Evolutionary conservation across 495 filamentous ascomycete species (phyloP), one percentile per base, ranked within the genome.

Genomic region (Beverwykella pulmonaria): DNA sequence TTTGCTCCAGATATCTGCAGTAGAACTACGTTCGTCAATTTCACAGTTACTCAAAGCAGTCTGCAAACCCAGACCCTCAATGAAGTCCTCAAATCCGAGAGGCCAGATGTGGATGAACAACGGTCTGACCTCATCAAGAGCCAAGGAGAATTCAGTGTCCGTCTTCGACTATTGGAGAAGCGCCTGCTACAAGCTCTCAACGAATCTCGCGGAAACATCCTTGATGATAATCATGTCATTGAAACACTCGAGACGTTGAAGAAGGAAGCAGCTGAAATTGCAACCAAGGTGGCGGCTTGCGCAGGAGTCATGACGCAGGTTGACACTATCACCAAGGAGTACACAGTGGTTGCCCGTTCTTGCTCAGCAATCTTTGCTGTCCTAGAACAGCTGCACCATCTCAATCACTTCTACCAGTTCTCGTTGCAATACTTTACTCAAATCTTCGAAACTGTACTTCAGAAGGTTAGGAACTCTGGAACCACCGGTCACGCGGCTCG

Each of bases 351-450:
- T 77, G 94, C 94, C 48, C 85, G 87, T 69, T 91, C 94, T 39
- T 99, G 94, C 84, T 96, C 92, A 79, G 92, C 93, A 52, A 92
- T 97, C 25, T 98, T 97, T 78, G 92, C 94, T 20, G 91, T 97
- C 26, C 82, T 99, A 52, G 95, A 98, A 78, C 93, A 98, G 76
- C 88, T 99, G 49, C 93, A 97, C 75, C 93, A 97, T 73, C 86
- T 99, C 75, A 97, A 99, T 75, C 95, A 98, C 81, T 98, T 98
- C 81, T 99, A 99, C 75, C 94, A 98, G 71, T 98, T 99, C 83
- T 98, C 95, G 22, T 83, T 99, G 52, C 92, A 96, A 79, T 98
- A 93, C 78, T 99, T 99, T 76, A 84, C 94, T 17, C 91, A 96
- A 72, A 99, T 99, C 69, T 98, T 99, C 84, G 87, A 95, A 74